Base-by-base conservation (phyloP, 176 grass and related monocot species). In the Microstegium vimineum region DNA sequence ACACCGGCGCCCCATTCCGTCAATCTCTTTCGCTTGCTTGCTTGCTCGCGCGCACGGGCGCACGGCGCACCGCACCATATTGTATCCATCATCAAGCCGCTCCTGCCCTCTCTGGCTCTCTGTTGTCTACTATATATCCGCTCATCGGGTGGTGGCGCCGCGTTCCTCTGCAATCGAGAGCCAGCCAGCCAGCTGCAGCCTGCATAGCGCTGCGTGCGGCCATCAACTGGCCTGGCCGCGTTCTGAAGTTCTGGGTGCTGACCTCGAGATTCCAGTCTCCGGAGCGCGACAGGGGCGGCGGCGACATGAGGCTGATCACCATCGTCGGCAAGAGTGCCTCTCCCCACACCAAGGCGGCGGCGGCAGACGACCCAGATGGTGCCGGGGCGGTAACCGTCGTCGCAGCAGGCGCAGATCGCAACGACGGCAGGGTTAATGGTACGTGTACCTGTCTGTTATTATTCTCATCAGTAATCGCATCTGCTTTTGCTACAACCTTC, bases 291-390 rank as follows among this genome's bases (percentile, higher is more conserved):
- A 8, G 8, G 2, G 20, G 20, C 7, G 49, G 5, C 75, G 28
- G 75, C 16, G 12, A 2, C 67, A 87, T 82, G 86, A 78, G 45
- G 51, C 51, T 54, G 66, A 38, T 77, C 34, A 30, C 59, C 59
- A 8, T 83, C 81, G 4, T 72, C 81, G 15, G 67, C 81, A 64
- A 25, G 41, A 83, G 62, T 11, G 7, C 77, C 30, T 28, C 67
- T 15, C 25, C 65, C 13, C 2, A 7, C 40, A 41, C 14, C 34
- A 51, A 66, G 51, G 10, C 60, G 9, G 27, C n/a, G 14, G 71
- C 51, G 51, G 18, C 17, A 18, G 52, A 23, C 9, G 22, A 10
- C 10, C n/a, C 30, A 16, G 61, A 2, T 2, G 33, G 49, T 35
- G 84, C 38, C 7, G 69, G 38, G 54, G 30, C 18, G 62, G 42